Evolutionary conservation across 176 grass and related monocot genomes (phyloP), one percentile per base, ranked within the genome.

Genomic region (Bolboschoenus planiculmis): DNA sequence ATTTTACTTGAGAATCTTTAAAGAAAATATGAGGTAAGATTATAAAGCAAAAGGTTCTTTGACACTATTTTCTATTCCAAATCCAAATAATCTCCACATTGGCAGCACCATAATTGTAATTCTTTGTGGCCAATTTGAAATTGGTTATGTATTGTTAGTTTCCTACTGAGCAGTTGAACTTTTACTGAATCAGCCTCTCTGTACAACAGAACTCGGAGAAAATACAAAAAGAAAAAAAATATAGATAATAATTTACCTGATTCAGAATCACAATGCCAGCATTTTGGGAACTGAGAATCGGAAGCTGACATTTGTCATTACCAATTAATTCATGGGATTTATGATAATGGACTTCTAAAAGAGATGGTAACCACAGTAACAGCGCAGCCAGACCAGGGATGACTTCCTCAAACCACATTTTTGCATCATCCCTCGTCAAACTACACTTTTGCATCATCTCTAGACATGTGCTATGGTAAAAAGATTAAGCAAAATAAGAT

Each of bases 311-410:
- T 13, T 37, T 76, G 5, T 56, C 75, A 68, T 76, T 40, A 36
- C 85, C 53, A 81, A 34, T 72, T n/a, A 90, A 11, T 66, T 86
- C 64, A 26, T 30, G 78, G 10, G 87, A 85, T 59, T 71, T 74
- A 78, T 33, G 35, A 88, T 97, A 94, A 84, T 97, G 92, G 14
- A 24, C 80, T 87, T 97, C 81, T 79, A 97, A 81, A 66, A 97
- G 88, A 14, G 84, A 71, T 31, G 95, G 92, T 57, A 97, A 83
- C 64, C 85, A 85, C 63, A 93, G 87, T 62, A 94, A 85, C 44
- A 94, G 81, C 66, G 83, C 83, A 0, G 92, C 90, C 37, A 97
- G 86, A 54, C 77, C 63, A 7, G 95, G 95, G 39, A 93, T 24
- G 6, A 91, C 79, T 56, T 94, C 87, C 29, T 74, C 78, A 81